Evolutionary conservation across 441 rosid species (phyloP).

Genomic region (Euphorbia schlechtendalii): DNA sequence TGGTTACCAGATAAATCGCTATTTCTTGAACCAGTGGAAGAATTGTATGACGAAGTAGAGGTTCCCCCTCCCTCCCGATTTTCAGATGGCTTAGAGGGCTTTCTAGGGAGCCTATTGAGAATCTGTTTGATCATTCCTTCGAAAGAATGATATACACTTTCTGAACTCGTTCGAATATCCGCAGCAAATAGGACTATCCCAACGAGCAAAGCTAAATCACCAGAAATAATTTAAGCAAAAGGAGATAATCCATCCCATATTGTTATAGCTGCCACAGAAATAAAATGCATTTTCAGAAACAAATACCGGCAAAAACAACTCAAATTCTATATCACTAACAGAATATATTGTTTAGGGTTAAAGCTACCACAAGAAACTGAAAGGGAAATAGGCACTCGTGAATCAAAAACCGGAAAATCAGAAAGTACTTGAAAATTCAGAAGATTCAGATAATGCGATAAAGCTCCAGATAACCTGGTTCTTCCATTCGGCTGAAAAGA

Average conservation of each 20-base stretch:
- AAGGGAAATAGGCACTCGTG: not conserved
- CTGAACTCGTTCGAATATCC: not conserved
- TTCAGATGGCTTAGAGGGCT: conserved; percentile 61
- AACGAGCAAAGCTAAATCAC: not conserved
- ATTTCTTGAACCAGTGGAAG: conserved; percentile 43
- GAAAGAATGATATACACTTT: conserved; percentile 8
- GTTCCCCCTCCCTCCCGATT: conserved; percentile 46
- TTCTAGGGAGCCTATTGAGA: conserved; percentile 78
- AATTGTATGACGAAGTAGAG: conserved; percentile 21
- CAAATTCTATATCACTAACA: not conserved
- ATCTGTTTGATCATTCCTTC: conserved; percentile 70
- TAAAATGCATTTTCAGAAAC: not conserved
- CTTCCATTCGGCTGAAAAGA: not conserved
- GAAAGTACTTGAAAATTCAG: not conserved
- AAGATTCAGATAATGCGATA: not conserved
- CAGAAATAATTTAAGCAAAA: not conserved
- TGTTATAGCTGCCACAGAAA: not conserved
- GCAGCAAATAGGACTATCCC: not conserved
- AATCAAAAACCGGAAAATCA: not conserved
- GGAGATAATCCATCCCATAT: not conserved
- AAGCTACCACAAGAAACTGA: not conserved
- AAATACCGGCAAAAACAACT: not conserved
- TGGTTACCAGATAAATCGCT: conserved; percentile 32
- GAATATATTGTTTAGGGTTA: not conserved
- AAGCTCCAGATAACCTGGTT: not conserved